Conservation (phyloP, 2,329 filamentous ascomycete genomes). For the Thelonectria olida region DNA sequence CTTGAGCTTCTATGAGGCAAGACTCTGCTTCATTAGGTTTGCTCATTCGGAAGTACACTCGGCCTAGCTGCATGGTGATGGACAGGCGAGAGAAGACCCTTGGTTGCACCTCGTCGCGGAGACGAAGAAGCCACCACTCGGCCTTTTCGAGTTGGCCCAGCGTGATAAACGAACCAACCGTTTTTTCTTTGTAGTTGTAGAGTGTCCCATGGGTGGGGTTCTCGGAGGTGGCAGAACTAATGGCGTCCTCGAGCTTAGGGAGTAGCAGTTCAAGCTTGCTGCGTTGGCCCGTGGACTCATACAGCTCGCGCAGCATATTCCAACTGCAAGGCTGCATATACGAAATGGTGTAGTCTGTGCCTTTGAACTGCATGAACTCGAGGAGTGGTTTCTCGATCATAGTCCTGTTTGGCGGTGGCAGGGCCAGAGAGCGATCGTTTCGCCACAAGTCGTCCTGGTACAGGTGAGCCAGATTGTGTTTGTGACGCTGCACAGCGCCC, state of each 20-base stretch:
- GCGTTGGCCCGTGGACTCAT: neutral
- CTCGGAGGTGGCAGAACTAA: no score
- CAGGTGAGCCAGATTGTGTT: neutral
- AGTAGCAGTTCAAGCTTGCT: neutral
- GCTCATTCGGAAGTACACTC: neutral
- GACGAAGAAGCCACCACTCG: neutral
- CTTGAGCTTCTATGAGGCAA: neutral
- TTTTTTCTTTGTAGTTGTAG: neutral
- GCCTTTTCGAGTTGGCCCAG: neutral
- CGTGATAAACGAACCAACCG: neutral
- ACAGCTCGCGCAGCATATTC: neutral
- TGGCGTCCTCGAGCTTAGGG: no score
- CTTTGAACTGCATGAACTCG: neutral
- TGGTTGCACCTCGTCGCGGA: neutral
- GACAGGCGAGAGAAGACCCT: neutral
- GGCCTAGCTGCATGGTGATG: neutral
- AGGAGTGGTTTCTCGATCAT: neutral
- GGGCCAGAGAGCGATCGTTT: neutral
- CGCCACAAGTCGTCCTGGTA: neutral
- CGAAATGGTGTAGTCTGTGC: neutral
- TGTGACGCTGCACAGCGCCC: neutral
- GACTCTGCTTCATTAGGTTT: neutral
- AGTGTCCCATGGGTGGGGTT: no score
- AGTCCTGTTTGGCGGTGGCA: neutral
- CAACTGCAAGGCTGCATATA: neutral